phyloP scores from a whole-genome alignment of 2,329 filamentous ascomycete genomes.

The Hymenoscyphus occultus region DNA sequence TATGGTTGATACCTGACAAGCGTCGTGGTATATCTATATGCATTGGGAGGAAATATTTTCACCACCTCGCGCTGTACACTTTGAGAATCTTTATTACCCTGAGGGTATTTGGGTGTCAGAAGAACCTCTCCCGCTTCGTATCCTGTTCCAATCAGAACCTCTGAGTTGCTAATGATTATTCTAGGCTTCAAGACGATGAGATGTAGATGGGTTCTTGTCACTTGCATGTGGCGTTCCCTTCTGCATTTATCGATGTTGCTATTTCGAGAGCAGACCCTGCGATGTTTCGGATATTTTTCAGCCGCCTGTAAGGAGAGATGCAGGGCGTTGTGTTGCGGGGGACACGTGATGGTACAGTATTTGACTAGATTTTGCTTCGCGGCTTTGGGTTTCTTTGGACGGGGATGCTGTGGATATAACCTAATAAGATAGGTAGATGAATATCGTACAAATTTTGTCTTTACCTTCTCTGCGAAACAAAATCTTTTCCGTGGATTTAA shows the following conservation, averaged over 20 bases:
- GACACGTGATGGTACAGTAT: background rate
- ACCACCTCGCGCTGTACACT: too few relatives aligned
- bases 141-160: background rate
- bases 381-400: too few relatives aligned
- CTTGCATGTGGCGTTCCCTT: constrained; percentile 1
- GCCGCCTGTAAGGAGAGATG: background rate
- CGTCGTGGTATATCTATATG: too few relatives aligned
- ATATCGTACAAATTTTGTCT: too few relatives aligned
- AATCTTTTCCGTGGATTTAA: too few relatives aligned
- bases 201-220: background rate
- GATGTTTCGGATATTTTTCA: background rate
- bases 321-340: background rate
- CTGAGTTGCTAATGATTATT: background rate
- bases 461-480: too few relatives aligned
- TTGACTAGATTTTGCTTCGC: background rate
- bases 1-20: too few relatives aligned
- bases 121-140: background rate
- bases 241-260: background rate
- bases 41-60: too few relatives aligned
- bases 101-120: too few relatives aligned
- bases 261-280: background rate
- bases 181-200: background rate
- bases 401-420: too few relatives aligned
- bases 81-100: too few relatives aligned
- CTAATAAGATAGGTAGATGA: too few relatives aligned